Percentiles rank a stretch among this genome's conserved stretches.
phyloP scores from a whole-genome alignment of 1,284 basidiomycete genomes.

The Ceratobasidium sp. region DNA sequence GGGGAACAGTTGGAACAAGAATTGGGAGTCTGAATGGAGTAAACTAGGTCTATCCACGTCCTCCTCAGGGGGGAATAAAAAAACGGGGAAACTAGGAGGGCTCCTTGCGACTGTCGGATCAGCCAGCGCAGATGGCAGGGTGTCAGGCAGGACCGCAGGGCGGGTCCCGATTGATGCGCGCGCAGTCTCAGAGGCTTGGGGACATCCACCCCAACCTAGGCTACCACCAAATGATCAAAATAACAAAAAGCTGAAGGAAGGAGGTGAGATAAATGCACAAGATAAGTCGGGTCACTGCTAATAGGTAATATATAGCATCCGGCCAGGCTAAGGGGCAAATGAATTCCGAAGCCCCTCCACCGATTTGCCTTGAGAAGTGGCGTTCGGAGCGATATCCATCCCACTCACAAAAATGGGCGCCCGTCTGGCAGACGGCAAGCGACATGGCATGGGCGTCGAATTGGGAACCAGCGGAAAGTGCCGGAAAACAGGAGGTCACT shows the following conservation, averaged over 20 bases:
- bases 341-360: background rate
- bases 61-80: background rate
- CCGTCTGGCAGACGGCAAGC: constrained; percentile 2
- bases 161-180: background rate
- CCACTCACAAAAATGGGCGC: background rate
- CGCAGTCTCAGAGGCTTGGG: background rate
- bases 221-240: no score
- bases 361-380: background rate
- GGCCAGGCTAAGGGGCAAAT: no score
- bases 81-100: background rate
- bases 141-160: background rate
- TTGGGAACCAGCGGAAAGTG: background rate
- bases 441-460: background rate
- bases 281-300: no score
- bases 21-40: background rate
- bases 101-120: background rate
- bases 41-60: background rate
- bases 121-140: background rate
- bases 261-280: no score
- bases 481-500: background rate
- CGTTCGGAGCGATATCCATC: background rate
- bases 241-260: no score
- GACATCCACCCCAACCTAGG: no score
- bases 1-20: background rate
- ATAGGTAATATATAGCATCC: no score